These are phyloP conservation scores for Colletotrichum karsti DNA, from an alignment of 2,329 filamentous ascomycete species.

Conservation along the genomic window DNA sequence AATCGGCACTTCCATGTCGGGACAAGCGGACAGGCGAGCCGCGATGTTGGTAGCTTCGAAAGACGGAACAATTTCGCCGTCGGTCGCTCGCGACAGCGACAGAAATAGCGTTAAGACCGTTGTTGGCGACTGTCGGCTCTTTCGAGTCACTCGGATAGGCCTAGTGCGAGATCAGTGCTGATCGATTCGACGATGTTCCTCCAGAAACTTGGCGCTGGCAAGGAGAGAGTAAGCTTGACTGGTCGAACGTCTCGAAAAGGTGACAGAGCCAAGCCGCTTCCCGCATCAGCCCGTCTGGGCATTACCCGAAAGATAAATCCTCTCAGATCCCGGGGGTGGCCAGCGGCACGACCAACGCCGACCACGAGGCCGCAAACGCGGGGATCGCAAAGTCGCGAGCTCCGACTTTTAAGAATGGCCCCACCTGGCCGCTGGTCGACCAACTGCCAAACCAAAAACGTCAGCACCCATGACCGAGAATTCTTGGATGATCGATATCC, in stretches of 20 bases:
- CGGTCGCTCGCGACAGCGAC: not conserved
- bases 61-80: not conserved
- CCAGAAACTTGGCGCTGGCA: not conserved
- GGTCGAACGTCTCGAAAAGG: not conserved
- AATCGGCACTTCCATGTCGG: not conserved
- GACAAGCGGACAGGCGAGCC: not conserved
- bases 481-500: not conserved
- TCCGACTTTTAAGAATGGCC: slow-evolving; percentile 4
- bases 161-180: not conserved
- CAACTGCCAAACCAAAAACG: not conserved
- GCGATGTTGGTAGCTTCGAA: no score
- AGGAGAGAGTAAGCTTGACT: not conserved
- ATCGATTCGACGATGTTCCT: not conserved
- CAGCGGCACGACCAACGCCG: not conserved
- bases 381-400: slow-evolving; percentile 17
- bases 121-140: not conserved
- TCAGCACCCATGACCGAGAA: not conserved
- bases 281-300: not conserved
- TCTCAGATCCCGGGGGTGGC: not conserved
- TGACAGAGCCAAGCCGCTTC: not conserved
- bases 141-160: not conserved
- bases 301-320: not conserved
- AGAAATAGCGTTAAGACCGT: not conserved
- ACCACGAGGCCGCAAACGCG: not conserved
- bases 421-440: not conserved